Conservation (phyloP, 1,284 basidiomycete species). For the Apiotrichum akiyoshidainum region DNA sequence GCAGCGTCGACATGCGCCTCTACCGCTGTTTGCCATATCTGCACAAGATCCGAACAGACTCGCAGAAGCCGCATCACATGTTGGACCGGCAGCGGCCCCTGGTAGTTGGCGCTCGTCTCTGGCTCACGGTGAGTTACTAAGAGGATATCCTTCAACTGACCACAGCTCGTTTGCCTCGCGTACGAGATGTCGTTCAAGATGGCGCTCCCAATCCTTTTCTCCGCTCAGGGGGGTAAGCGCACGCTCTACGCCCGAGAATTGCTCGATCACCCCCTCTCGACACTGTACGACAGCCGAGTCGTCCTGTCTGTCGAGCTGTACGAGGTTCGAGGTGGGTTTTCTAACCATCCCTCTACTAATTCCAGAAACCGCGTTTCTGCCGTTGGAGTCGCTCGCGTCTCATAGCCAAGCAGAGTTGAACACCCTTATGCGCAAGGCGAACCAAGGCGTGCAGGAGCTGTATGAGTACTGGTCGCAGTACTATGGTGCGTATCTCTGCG, state of each 20-base stretch:
- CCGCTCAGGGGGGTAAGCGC: slow-evolving; percentile 9
- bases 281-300: slow-evolving; percentile 25
- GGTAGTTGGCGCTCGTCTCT: slow-evolving; percentile 26
- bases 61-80: neutral
- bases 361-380: slow-evolving; percentile 1
- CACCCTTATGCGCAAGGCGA: slow-evolving; percentile 20
- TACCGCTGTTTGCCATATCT: slow-evolving; percentile 28
- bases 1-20: slow-evolving; percentile 30
- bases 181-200: slow-evolving; percentile 28
- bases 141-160: too few species aligned
- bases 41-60: slow-evolving; percentile 13
- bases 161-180: neutral
- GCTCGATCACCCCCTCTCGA: slow-evolving; percentile 26
- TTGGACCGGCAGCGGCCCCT: slow-evolving; percentile 11
- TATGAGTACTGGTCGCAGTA: slow-evolving; percentile 25
- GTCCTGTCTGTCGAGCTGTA: slow-evolving; percentile 28
- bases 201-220: slow-evolving; percentile 18
- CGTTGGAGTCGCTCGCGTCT: slow-evolving; percentile 13
- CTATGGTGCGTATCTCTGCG: slow-evolving; percentile 10
- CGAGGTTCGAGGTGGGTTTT: slow-evolving; percentile 1
- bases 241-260: slow-evolving; percentile 21
- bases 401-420: slow-evolving; percentile 19
- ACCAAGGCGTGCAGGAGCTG: slow-evolving; percentile 20
- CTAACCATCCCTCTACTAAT: neutral
- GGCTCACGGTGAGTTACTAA: slow-evolving; percentile 15